phyloP scores from a whole-genome alignment of 1,139 yeast genomes.

The Diutina catenulata region DNA sequence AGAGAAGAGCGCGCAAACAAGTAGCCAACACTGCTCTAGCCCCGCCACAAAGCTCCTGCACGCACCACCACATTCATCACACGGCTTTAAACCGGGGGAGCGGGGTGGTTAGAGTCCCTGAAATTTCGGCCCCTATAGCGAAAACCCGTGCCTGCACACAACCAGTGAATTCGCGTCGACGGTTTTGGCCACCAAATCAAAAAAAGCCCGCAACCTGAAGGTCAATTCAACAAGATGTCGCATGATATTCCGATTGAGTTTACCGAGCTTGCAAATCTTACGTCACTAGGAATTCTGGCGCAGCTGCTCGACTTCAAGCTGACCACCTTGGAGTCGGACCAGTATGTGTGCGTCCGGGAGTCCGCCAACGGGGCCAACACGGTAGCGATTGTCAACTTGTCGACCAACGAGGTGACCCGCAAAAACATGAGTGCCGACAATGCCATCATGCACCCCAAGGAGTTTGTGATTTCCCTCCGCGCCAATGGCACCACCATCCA shows the following conservation, averaged over 20 bases:
- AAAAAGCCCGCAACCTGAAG: neutral
- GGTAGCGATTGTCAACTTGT: conserved; percentile 84
- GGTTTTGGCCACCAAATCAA: conserved; percentile 5
- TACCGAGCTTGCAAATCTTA: conserved; percentile 85
- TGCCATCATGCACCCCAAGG: conserved; percentile 90
- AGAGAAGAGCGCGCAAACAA: too few species aligned
- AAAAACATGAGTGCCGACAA: conserved; percentile 97
- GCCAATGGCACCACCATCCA: conserved; percentile 96
- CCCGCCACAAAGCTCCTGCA: too few species aligned
- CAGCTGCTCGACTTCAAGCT: conserved; percentile 84
- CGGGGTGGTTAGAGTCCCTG: too few species aligned
- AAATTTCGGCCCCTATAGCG: too few species aligned
- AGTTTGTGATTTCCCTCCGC: conserved; percentile 81
- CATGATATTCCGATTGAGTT: conserved; percentile 86
- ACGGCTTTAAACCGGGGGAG: too few species aligned
- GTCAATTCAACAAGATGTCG: conserved; percentile 18
- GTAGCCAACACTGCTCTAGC: too few species aligned
- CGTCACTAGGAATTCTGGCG: conserved; percentile 73
- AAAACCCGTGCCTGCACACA: too few species aligned
- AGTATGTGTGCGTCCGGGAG: conserved; percentile 83
- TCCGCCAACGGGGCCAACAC: conserved; percentile 63
- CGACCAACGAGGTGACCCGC: conserved; percentile 63
- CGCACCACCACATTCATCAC: too few species aligned
- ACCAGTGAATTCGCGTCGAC: too few species aligned
- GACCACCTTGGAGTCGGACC: conserved; percentile 89